These are phyloP conservation scores for Teratosphaeria nubilosa DNA, from an alignment of 2,329 filamentous ascomycete genomes.

Conservation along the genomic window DNA sequence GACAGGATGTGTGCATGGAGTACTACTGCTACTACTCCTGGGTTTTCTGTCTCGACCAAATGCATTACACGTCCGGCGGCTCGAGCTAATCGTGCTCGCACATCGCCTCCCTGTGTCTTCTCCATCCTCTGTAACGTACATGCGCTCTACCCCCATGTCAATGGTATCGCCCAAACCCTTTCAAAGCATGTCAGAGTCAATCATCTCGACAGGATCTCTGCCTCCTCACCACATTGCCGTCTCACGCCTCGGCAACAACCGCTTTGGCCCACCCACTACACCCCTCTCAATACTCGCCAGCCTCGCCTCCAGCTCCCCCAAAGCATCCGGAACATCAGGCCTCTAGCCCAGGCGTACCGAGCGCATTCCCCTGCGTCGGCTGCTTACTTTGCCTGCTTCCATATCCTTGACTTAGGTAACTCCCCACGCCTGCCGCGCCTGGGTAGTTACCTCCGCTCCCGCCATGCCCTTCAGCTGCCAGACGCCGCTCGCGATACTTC, in stretches of 20 bases:
- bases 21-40: too few species aligned
- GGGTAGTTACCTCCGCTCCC: constrained; percentile 26
- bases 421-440: constrained; percentile 22
- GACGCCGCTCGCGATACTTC: constrained; percentile 28
- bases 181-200: neutral
- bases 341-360: neutral
- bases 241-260: neutral
- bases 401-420: constrained; percentile 19
- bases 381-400: constrained; percentile 5
- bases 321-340: neutral
- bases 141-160: neutral
- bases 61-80: too few species aligned
- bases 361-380: neutral
- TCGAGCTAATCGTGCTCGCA: neutral
- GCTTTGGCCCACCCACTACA: neutral
- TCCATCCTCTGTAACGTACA: neutral
- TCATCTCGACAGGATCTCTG: neutral
- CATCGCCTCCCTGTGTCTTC: neutral
- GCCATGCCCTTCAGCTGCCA: constrained; percentile 26
- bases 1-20: too few species aligned
- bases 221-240: neutral
- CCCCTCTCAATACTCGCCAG: neutral
- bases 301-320: neutral
- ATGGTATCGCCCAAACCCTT: neutral
- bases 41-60: too few species aligned